Evolutionary conservation across 306 rosid species (phyloP), one percentile per base, ranked within the genome.

Genomic region (Quercus mongolica): DNA sequence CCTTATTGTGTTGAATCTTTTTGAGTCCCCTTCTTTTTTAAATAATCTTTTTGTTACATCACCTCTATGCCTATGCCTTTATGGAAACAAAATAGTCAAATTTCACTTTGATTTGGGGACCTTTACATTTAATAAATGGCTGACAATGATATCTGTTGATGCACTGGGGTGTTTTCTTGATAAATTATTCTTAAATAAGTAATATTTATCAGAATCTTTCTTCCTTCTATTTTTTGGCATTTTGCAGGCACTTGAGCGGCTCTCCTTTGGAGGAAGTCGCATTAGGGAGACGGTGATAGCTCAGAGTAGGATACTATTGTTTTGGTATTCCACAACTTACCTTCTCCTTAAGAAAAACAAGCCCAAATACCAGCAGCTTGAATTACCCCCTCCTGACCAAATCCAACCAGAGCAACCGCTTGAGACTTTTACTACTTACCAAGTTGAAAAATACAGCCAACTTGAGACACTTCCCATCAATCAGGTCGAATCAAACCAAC

Each of bases 271-370:
- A 57, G 81, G 49, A 74, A 88, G 90, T 81, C 83, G 85, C 74
- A 87, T 94, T 61, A 83, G 87, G 82, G 92, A 92, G 62, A 89
- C 99, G 3, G 73, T 94, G 85, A 68, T 88, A 21, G 99, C 95
- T 21, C 96, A 94, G 86, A 91, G 89, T 83, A 87, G 94, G 85
- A 92, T 94, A 76, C 89, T 94, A 69, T 73, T 91, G 74, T 91
- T 95, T 83, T 91, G 92, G 98, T 92, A 95, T 83, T 91, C 84
- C 78, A 81, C 86, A 74, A 83, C 99, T 68, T 92, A 92, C 86
- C 90, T 93, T 80, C 96, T 95, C 85, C 93, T 92, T n/a, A 84
- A 80, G 86, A 95, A 84, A 84, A 95, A 95, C 85, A 91, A 84
- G 87, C 97, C 97, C 55, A 90, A 85, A 80, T 90, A 89, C 89